phyloP scores from a whole-genome alignment of 768 basidiomycete genomes.

The Podaxis sp. region DNA sequence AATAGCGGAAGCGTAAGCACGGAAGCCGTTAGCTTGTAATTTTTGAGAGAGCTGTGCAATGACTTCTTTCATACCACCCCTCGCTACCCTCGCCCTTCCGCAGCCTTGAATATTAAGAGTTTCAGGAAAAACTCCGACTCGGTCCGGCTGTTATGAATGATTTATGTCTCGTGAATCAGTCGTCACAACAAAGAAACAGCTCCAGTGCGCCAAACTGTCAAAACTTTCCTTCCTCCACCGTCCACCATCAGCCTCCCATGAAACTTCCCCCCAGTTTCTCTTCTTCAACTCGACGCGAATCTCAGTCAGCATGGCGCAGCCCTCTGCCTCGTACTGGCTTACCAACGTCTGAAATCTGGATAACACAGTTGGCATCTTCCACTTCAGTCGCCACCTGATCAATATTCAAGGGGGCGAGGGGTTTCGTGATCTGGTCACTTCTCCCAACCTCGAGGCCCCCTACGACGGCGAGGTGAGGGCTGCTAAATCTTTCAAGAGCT shows the following conservation, averaged over 20 bases:
- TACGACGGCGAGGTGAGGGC: too few species aligned
- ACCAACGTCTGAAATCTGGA: neutral
- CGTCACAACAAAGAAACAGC: neutral
- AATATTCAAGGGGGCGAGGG: too few species aligned
- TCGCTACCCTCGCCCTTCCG: neutral
- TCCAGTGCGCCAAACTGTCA: neutral
- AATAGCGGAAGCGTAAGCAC: neutral
- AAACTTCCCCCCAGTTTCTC: neutral
- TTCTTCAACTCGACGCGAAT: neutral
- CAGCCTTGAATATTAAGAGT: neutral
- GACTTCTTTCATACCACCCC: neutral
- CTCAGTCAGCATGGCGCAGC: neutral
- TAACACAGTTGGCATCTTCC: neutral
- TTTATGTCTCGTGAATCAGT: neutral
- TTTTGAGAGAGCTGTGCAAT: neutral
- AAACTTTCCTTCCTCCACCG: neutral
- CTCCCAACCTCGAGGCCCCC: too few species aligned
- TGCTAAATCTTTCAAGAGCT: too few species aligned
- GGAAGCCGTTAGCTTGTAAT: neutral
- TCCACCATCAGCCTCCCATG: neutral
- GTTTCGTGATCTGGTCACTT: too few species aligned
- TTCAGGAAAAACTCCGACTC: neutral
- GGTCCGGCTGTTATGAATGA: neutral
- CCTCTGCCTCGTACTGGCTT: neutral
- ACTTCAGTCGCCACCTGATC: neutral